phyloP scores from a whole-genome alignment of 2,329 filamentous ascomycete species.

The Exophiala sp. region DNA sequence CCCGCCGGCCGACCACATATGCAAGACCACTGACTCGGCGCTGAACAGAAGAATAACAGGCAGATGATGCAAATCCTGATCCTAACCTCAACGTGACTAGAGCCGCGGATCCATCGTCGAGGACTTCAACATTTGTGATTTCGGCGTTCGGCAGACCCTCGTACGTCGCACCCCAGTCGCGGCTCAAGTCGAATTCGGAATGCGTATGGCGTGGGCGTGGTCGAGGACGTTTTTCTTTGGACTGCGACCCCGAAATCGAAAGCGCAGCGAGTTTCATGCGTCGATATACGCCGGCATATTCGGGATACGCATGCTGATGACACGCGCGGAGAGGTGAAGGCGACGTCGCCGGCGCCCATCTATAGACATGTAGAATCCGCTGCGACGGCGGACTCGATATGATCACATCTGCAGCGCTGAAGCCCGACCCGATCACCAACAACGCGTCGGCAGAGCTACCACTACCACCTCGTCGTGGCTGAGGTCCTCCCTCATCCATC shows the following conservation, averaged over 20 bases:
- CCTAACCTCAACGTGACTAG: constrained; percentile 41
- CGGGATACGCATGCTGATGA: constrained; percentile 56
- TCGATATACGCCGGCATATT: constrained; percentile 56
- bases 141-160: constrained; percentile 52
- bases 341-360: constrained; percentile 52
- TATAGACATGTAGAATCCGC: constrained; percentile 55
- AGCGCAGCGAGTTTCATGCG: constrained; percentile 52
- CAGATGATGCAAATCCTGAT: too few relatives aligned
- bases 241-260: constrained; percentile 16
- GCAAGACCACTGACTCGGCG: constrained; percentile 46
- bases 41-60: constrained; percentile 31
- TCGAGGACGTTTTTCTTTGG: constrained; percentile 29
- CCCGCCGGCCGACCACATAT: constrained; percentile 53
- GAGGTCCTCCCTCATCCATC: background rate
- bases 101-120: constrained; percentile 31
- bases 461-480: too few relatives aligned
- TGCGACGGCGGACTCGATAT: constrained; percentile 48
- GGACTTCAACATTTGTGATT: constrained; percentile 38
- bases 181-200: constrained; percentile 43
- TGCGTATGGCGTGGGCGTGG: constrained; percentile 29
- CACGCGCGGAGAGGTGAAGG: constrained; percentile 55
- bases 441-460: constrained; percentile 33
- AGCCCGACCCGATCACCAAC: constrained; percentile 56
- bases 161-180: constrained; percentile 48
- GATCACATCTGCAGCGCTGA: constrained; percentile 57